Evolutionary conservation across 345 rosid species (phyloP), one percentile per base, ranked within the genome.

Genomic region (Salix exigua): DNA sequence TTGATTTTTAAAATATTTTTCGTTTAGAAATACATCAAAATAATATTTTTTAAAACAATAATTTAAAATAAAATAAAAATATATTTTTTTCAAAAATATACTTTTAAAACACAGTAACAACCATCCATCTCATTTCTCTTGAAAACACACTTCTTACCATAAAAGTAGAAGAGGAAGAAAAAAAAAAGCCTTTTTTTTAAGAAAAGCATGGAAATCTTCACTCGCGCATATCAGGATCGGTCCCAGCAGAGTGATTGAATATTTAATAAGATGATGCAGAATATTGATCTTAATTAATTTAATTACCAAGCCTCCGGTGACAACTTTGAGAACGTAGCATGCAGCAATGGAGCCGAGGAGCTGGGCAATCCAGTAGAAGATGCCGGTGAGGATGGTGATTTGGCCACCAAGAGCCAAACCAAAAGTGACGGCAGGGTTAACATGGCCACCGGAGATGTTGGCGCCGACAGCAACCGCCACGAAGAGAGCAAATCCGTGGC

Each of bases 401-500:
- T 92, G 95, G 68, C 98, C 98, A 65, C 97, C 97, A 11, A 94
- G 87, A 76, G 97, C 97, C 82, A 94, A 83, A 9, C 98, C 97
- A 40, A 91, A 88, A 66, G 98, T 94, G 74, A 94, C 97, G 12
- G 97, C 97, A 6, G 98, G 98, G 87, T 94, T 92, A 33, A 94
- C 98, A 73, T 94, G 98, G 28, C 98, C 97, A 42, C 97, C 97
- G 13, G 97, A 92, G 87, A 92, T 92, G 86, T 94, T 94, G 64
- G 98, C 97, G 16, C 92, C 95, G 0, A 94, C 81, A 10, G 98
- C 73, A 0, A 92, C 97, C 0, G 97, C 94, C n/a, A 94, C 98
- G 72, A 94, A 94, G 70, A 94, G 92, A 21, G 97, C 97, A 58
- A 94, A 92, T 25, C 92, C 97, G 78, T 94, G 98, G 85, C 94